Percentiles rank a stretch among this genome's conserved stretches.
phyloP scores from a whole-genome alignment of 495 filamentous ascomycete genomes.

The Penicillium lividum region DNA sequence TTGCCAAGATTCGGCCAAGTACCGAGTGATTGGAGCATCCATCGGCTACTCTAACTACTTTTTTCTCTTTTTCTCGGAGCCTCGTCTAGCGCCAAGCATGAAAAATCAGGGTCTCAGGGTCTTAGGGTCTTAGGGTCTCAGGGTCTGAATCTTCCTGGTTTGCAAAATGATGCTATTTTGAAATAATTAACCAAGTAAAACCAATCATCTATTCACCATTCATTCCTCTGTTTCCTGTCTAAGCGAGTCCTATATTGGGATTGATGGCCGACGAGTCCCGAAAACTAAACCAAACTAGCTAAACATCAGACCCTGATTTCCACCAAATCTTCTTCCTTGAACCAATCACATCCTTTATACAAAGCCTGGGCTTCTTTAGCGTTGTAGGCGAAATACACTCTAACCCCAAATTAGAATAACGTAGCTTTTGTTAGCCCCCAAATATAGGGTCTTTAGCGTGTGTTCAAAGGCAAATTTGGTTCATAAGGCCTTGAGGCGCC shows the following conservation, averaged over 20 bases:
- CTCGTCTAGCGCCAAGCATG: background rate
- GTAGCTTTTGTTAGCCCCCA: background rate
- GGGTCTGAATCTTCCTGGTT: background rate
- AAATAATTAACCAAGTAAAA: no score
- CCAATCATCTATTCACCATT: no score
- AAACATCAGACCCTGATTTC: constrained; percentile 4
- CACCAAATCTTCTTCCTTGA: background rate
- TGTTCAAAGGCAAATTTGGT: no score
- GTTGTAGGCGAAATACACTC: background rate
- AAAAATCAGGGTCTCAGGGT: background rate
- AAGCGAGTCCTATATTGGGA: background rate
- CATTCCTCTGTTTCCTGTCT: no score
- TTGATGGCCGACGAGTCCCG: background rate
- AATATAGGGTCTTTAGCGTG: background rate
- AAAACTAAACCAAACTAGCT: background rate
- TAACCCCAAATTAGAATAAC: background rate
- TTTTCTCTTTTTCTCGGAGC: background rate
- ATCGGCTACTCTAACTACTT: background rate
- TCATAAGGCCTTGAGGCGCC: background rate
- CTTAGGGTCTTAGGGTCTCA: background rate
- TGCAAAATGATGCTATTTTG: no score
- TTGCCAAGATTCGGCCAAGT: background rate
- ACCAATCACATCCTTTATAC: constrained; percentile 1
- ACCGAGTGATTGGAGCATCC: background rate
- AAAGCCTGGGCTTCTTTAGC: background rate